Percentiles rank a stretch among this genome's conserved stretches.
Evolutionary conservation across 2,329 filamentous ascomycete genomes (phyloP).

Genomic region (Rhinocladiella similis): DNA sequence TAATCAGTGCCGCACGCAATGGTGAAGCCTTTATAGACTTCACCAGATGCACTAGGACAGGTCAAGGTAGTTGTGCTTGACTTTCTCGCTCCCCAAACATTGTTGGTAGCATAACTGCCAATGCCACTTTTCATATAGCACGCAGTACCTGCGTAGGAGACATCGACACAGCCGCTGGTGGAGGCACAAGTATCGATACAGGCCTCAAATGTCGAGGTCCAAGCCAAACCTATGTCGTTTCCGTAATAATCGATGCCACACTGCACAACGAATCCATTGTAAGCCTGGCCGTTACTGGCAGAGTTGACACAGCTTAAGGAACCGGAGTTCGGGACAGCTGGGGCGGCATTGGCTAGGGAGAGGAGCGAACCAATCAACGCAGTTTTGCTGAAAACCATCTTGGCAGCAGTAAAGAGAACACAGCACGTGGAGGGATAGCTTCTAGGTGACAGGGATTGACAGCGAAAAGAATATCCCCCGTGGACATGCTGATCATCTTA

Average conservation of each 20-base stretch:
- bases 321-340: neutral
- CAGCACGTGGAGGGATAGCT: too few relatives aligned
- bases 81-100: neutral
- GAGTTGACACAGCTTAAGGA: neutral
- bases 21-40: neutral
- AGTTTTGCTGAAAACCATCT: neutral
- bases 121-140: slow-evolving; percentile 7
- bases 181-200: slow-evolving; percentile 7
- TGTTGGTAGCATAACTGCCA: neutral
- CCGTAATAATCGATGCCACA: slow-evolving; percentile 1
- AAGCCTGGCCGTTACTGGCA: neutral
- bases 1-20: slow-evolving; percentile 2
- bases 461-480: too few relatives aligned
- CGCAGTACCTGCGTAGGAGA: neutral
- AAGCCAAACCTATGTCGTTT: neutral
- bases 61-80: neutral
- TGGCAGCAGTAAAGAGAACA: neutral
- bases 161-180: slow-evolving; percentile 8
- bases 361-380: neutral
- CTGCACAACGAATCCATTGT: slow-evolving; percentile 1
- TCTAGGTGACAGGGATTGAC: too few relatives aligned
- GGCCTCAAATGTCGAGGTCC: slow-evolving; percentile 2
- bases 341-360: neutral
- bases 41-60: neutral
- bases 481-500: too few relatives aligned